phyloP scores from a whole-genome alignment of 2,329 filamentous ascomycete genomes.

The Diplodia seriata region DNA sequence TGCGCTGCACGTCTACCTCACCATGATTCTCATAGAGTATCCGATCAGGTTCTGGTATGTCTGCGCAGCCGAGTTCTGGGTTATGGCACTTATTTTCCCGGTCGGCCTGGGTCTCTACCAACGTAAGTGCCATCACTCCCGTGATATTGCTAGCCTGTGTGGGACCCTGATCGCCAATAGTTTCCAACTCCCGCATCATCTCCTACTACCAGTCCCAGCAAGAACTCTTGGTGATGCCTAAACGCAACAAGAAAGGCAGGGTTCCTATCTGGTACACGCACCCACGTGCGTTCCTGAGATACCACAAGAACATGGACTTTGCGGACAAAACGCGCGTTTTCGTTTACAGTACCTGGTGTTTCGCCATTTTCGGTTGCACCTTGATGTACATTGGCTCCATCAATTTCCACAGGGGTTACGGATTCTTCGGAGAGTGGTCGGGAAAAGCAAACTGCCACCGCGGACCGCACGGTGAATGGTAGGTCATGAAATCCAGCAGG shows the following conservation, averaged over 20 bases:
- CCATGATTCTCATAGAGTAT: conserved; percentile 13
- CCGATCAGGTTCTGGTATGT: conserved; percentile 30
- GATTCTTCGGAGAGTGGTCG: conserved; percentile 27
- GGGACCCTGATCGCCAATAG: conserved; percentile 1
- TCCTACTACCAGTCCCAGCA: conserved; percentile 26
- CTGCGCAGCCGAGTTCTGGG: conserved; percentile 29
- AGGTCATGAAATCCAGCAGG: neutral
- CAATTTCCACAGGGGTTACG: conserved; percentile 29
- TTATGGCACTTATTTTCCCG: conserved; percentile 28
- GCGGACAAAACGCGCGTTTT: conserved; percentile 4
- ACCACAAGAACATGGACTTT: conserved; percentile 13
- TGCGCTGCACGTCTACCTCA: conserved; percentile 22
- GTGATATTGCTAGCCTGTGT: no score
- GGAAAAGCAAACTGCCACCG: conserved; percentile 23
- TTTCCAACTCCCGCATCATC: conserved; percentile 27
- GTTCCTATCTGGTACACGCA: conserved; percentile 3
- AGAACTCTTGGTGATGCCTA: neutral
- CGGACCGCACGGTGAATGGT: conserved; percentile 30
- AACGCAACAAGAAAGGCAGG: neutral
- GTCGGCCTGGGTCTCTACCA: conserved; percentile 22
- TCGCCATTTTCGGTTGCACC: neutral
- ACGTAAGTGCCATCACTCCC: neutral
- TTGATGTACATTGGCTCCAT: conserved; percentile 22
- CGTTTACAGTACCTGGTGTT: neutral
- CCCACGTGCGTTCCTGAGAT: conserved; percentile 10